Conservation (phyloP, 225 moss, liverwort and hornwort genomes). For the Polytrichum formosum region DNA sequence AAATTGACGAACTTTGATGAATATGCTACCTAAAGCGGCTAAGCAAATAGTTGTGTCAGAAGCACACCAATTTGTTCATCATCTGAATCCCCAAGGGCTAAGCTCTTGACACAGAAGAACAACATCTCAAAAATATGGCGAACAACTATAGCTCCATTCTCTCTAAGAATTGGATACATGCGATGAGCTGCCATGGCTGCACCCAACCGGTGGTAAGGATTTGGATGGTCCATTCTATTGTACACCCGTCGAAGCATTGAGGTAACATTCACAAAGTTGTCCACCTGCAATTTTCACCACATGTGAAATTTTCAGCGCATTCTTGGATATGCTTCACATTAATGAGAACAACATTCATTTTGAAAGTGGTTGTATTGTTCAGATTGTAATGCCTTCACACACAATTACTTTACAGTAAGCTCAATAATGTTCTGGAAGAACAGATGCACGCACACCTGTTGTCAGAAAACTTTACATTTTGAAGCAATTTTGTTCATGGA, state of each 20-base stretch:
- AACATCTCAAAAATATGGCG: conserved; percentile 85
- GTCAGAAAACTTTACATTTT: no score
- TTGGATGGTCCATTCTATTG: conserved; percentile 94
- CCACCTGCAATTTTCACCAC: conserved; percentile 36
- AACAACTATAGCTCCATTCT: conserved; percentile 71
- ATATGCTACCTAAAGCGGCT: no score
- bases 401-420: no score
- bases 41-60: background rate
- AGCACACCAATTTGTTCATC: conserved; percentile 69
- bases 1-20: no score
- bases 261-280: conserved; percentile 84
- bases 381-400: no score
- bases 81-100: conserved; percentile 80
- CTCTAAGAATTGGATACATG: conserved; percentile 79
- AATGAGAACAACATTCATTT: no score
- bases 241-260: conserved; percentile 86
- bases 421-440: no score
- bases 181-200: conserved; percentile 88
- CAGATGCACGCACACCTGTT: no score
- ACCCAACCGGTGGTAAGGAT: conserved; percentile 84
- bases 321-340: no score
- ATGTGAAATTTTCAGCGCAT: no score
- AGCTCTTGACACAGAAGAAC: conserved; percentile 85
- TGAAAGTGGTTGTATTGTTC: no score
- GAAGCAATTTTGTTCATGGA: no score